phyloP scores from a whole-genome alignment of 352 stramenopile genomes.

The Phytophthora constricta region DNA sequence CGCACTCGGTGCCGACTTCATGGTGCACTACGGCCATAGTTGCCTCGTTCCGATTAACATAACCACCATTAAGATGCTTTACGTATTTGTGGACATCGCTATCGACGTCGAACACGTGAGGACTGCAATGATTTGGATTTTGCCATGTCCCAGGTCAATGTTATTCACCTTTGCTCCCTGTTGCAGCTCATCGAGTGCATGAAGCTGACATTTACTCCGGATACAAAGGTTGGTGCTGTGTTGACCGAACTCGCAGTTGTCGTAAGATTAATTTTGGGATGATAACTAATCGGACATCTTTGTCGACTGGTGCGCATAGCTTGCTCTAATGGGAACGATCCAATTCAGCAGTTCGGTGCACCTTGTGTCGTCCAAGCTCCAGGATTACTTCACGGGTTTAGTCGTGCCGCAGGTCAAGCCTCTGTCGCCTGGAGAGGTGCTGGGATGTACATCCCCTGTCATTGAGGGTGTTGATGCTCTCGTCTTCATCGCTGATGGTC shows the following conservation, averaged over 20 bases:
- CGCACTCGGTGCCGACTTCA: constrained; percentile 95
- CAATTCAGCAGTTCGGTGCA: constrained; percentile 95
- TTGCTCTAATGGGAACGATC: constrained; percentile 96
- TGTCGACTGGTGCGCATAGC: constrained; percentile 31
- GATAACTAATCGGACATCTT: neutral
- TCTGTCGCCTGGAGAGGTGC: constrained; percentile 97
- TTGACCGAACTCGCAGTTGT: too few relatives aligned
- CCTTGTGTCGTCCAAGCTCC: constrained; percentile 72
- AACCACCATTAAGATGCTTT: constrained; percentile 97
- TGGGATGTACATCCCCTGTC: constrained; percentile 98
- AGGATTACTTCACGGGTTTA: constrained; percentile 84
- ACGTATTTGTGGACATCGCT: constrained; percentile 99
- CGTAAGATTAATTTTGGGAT: too few relatives aligned
- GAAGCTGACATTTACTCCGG: constrained; percentile 86
- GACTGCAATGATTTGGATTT: neutral
- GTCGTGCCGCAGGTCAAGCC: constrained; percentile 97
- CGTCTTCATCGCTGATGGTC: constrained; percentile 98
- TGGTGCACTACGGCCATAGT: constrained; percentile 99
- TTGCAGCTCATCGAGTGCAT: constrained; percentile 94
- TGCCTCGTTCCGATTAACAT: constrained; percentile 98
- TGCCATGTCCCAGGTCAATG: constrained; percentile 1
- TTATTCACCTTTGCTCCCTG: constrained; percentile 4
- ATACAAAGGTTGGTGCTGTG: constrained; percentile 63
- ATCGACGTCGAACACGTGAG: constrained; percentile 97
- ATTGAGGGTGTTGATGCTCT: constrained; percentile 93